Base-by-base conservation (phyloP, 768 basidiomycete species). In the Pleurotus platypus region DNA sequence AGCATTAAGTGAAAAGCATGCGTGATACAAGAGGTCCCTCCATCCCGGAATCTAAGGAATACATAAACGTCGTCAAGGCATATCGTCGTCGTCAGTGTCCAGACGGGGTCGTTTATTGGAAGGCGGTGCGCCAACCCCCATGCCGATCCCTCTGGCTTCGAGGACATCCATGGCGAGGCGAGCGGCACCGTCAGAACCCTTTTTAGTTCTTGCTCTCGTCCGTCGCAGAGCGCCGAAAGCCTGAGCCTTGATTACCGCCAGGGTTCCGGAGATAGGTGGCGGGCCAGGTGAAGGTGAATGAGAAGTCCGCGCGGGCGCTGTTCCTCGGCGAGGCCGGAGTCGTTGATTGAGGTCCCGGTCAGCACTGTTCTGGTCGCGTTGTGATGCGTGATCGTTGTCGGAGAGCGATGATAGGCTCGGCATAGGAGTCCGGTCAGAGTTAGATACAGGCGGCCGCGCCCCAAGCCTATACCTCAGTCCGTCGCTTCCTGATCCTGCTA, bases 181-280 rank as follows among this genome's bases (percentile, higher is more conserved):
- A 30, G 87, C 83, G 39, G 83, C 77, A 18, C 73, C 85, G 15
- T 90, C 90, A 43, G 87, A 81, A 38, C 83, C 73, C 69, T 83
- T 86, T 76, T 88, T 92, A 50, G 82, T 79, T 59, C 87, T 80
- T 43, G 86, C 78, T 58, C 91, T 83, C 55, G 90, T 88, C 69
- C 91, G 80, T 51, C 91, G 86, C 61, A 92, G 75, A 16, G 89
- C 89, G 30, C 91, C 92, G 67, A 93, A 94, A 39, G 92, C 87
- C 67, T 93, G 90, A 43, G 91, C 91, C 73, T 93, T 94, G 73
- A 94, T 92, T 57, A 93, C 90, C 54, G 92, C 91, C 47, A 94
- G 81, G 27, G 92, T 93, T 22, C 89, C 87, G 49, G 87, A 90
- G 66, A 91, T 71, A 16, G 74, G 70, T 37, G 79, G 70, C 55